These are phyloP conservation scores for Candida pseudoviswanathii DNA, from an alignment of 1,139 yeast species.

Conservation along the genomic window DNA sequence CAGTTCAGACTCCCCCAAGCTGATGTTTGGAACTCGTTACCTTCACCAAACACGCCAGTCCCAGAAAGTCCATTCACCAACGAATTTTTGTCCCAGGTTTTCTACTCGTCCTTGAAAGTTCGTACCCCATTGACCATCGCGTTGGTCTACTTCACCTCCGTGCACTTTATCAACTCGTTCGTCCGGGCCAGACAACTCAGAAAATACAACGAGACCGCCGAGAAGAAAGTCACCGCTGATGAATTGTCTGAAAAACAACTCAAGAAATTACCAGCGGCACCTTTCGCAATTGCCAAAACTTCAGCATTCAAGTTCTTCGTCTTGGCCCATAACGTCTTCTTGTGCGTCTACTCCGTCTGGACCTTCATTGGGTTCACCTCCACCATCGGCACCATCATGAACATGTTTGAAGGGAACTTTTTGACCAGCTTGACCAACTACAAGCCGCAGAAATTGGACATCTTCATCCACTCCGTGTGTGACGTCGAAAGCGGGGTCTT, in stretches of 20 bases:
- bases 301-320: slow-evolving; percentile 56
- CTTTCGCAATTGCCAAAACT: slow-evolving; percentile 52
- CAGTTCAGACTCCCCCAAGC: slow-evolving; percentile 42
- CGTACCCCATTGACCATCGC: slow-evolving; percentile 62
- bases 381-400: slow-evolving; percentile 46
- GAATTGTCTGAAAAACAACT: slow-evolving; percentile 11
- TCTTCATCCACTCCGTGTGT: slow-evolving; percentile 61
- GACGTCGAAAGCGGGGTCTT: slow-evolving; percentile 65
- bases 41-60: slow-evolving; percentile 33
- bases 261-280: slow-evolving; percentile 53
- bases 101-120: slow-evolving; percentile 36
- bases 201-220: slow-evolving; percentile 19
- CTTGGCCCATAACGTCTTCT: slow-evolving; percentile 59
- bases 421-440: slow-evolving; percentile 13
- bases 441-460: slow-evolving; percentile 20
- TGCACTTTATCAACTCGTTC: slow-evolving; percentile 55
- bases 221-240: not conserved
- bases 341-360: slow-evolving; percentile 72
- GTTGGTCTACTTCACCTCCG: slow-evolving; percentile 57
- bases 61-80: slow-evolving; percentile 42
- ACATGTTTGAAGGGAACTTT: slow-evolving; percentile 23
- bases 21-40: slow-evolving; percentile 32
- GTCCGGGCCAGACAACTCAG: slow-evolving; percentile 39
- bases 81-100: slow-evolving; percentile 28
- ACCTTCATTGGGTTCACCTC: slow-evolving; percentile 68